A percentile compares a stretch with the other conserved stretches of the same genome.
Evolutionary conservation across 2,329 filamentous ascomycete species (phyloP).

Genomic region (Penicillium sp.): DNA sequence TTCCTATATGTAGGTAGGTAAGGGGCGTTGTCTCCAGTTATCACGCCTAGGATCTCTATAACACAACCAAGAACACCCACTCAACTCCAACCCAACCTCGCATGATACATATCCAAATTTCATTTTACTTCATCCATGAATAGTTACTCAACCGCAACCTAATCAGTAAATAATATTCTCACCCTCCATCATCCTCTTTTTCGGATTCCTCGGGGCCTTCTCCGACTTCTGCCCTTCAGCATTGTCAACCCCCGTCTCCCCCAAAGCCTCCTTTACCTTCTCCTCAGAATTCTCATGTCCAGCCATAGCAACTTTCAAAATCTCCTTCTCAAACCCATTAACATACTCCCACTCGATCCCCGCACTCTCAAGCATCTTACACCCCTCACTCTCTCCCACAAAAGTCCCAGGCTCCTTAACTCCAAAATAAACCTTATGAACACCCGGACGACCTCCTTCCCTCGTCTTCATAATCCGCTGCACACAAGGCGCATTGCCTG

Average conservation of each 20-base stretch:
- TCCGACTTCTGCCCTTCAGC: constrained; percentile 42
- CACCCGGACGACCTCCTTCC: constrained; percentile 53
- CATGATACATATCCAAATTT: too few species aligned
- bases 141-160: too few species aligned
- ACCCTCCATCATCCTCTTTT: constrained; percentile 50
- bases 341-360: constrained; percentile 75
- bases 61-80: too few species aligned
- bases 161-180: constrained; percentile 18
- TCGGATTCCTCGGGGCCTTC: constrained; percentile 42
- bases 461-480: constrained; percentile 67
- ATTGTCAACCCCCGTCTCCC: constrained; percentile 33
- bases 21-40: too few species aligned
- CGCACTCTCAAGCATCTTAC: constrained; percentile 65
- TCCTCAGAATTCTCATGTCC: constrained; percentile 61
- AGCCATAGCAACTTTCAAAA: constrained; percentile 76
- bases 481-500: constrained; percentile 58
- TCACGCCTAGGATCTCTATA: too few species aligned
- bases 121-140: not conserved
- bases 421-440: constrained; percentile 80
- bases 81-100: too few species aligned
- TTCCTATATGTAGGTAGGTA: too few species aligned
- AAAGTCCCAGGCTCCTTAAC: constrained; percentile 89
- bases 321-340: constrained; percentile 73
- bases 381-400: constrained; percentile 77
- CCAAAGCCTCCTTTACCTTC: constrained; percentile 29